phyloP scores from a whole-genome alignment of 768 basidiomycete genomes.

The Boletus fagicola region DNA sequence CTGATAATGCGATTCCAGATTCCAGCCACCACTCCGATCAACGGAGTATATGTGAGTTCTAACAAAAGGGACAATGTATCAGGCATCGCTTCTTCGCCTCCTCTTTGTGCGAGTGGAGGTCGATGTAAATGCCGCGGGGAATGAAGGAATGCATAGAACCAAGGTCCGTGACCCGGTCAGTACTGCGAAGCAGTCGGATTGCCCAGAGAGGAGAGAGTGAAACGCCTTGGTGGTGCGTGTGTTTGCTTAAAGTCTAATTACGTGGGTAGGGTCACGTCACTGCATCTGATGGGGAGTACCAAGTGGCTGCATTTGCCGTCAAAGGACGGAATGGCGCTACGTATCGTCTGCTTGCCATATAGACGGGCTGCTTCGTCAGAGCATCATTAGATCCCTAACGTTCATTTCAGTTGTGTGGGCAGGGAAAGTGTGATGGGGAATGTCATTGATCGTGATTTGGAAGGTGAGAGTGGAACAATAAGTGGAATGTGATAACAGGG shows the following conservation, averaged over 20 bases:
- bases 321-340: slow-evolving; percentile 8
- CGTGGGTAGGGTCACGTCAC: slow-evolving; percentile 34
- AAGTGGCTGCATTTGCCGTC: slow-evolving; percentile 14
- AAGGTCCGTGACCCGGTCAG: slow-evolving; percentile 26
- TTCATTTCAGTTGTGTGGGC: slow-evolving; percentile 16
- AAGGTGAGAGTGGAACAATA: slow-evolving; percentile 14
- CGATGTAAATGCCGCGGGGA: slow-evolving; percentile 34
- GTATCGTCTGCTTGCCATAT: slow-evolving; percentile 13
- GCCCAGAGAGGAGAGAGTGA: slow-evolving; percentile 17
- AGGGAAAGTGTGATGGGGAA: slow-evolving; percentile 19
- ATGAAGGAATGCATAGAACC: slow-evolving; percentile 17
- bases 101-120: slow-evolving; percentile 8
- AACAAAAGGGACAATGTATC: slow-evolving; percentile 5
- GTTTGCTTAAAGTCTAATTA: slow-evolving; percentile 40
- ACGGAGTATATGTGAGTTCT: slow-evolving; percentile 13
- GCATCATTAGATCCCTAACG: slow-evolving; percentile 11
- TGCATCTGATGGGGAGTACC: slow-evolving; percentile 28
- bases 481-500: slow-evolving; percentile 22
- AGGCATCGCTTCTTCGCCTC: slow-evolving; percentile 13
- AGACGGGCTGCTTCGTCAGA: slow-evolving; percentile 15
- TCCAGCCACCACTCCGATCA: slow-evolving; percentile 22
- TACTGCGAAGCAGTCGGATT: slow-evolving; percentile 17
- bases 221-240: slow-evolving; percentile 30
- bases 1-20: slow-evolving; percentile 8
- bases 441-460: slow-evolving; percentile 24